Conservation (phyloP, 768 basidiomycete species). For the Boletus subparvulus region DNA sequence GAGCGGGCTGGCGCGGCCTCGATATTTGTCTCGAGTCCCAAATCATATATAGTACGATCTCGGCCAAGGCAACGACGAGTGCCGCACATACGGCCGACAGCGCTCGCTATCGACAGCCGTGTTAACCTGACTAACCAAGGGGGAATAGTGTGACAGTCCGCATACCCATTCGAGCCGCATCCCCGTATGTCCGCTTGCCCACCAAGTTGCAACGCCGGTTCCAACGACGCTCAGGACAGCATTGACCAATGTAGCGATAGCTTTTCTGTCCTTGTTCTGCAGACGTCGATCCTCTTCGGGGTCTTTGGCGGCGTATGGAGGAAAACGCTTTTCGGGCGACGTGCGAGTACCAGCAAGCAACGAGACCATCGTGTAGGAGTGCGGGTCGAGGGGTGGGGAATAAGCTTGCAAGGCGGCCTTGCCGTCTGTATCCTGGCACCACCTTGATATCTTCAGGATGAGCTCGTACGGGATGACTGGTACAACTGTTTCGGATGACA, state of each 20-base stretch:
- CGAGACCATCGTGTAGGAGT: constrained; percentile 66
- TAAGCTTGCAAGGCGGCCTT: constrained; percentile 36
- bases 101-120: constrained; percentile 43
- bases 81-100: constrained; percentile 62
- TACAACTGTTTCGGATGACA: constrained; percentile 27
- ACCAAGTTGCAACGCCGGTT: constrained; percentile 69
- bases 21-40: constrained; percentile 56
- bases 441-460: constrained; percentile 60
- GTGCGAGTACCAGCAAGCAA: constrained; percentile 76
- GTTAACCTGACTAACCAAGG: constrained; percentile 4
- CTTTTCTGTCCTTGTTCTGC: constrained; percentile 55
- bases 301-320: constrained; percentile 45
- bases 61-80: constrained; percentile 66
- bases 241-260: constrained; percentile 70
- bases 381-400: constrained; percentile 47
- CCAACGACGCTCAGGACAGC: constrained; percentile 67
- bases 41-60: constrained; percentile 68
- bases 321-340: constrained; percentile 75
- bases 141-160: constrained; percentile 6
- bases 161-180: constrained; percentile 80
- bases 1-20: constrained; percentile 4
- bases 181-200: constrained; percentile 60
- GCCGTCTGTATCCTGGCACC: constrained; percentile 61
- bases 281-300: constrained; percentile 48
- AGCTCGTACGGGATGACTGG: constrained; percentile 61